Evolutionary conservation across 202 grass and related monocot species (phyloP).

Genomic region (Schoenoplectus triqueter): DNA sequence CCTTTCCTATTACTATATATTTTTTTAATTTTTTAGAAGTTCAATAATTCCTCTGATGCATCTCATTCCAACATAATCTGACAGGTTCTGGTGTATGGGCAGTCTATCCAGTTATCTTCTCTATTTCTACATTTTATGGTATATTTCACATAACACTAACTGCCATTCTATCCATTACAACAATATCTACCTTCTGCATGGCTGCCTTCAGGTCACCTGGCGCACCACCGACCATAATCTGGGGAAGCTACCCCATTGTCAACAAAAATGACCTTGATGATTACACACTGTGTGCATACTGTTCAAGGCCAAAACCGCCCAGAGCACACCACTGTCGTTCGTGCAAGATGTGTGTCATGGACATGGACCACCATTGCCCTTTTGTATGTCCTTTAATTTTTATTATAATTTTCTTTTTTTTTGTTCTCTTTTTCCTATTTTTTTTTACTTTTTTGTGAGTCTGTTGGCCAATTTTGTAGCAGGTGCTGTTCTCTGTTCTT

Average conservation of each 20-base stretch:
- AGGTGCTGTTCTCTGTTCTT: background rate
- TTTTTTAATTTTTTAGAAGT: constrained; percentile 11
- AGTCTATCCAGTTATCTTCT: constrained; percentile 83
- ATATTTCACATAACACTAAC: constrained; percentile 79
- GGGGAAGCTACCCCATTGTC: constrained; percentile 92
- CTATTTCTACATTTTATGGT: constrained; percentile 67
- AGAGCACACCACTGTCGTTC: constrained; percentile 97
- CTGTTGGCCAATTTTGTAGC: background rate
- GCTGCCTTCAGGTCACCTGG: constrained; percentile 79
- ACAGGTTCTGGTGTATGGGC: constrained; percentile 90
- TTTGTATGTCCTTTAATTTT: constrained; percentile 72
- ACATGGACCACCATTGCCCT: constrained; percentile 99
- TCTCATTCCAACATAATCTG: constrained; percentile 17
- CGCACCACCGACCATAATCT: constrained; percentile 58
- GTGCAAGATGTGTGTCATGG: constrained; percentile 90
- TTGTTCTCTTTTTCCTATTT: background rate
- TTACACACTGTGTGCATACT: constrained; percentile 82
- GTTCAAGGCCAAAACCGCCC: constrained; percentile 84
- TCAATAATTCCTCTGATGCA: constrained; percentile 18
- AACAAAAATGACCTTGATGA: constrained; percentile 79
- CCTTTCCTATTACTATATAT: constrained; percentile 13
- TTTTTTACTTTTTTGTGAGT: background rate
- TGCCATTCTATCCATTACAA: constrained; percentile 60
- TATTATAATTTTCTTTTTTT: background rate
- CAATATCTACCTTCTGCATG: constrained; percentile 72